Percentiles rank a stretch among this genome's conserved stretches.
These are phyloP conservation scores for Podaxis sp. DNA, from an alignment of 768 basidiomycete genomes.

Conservation along the genomic window DNA sequence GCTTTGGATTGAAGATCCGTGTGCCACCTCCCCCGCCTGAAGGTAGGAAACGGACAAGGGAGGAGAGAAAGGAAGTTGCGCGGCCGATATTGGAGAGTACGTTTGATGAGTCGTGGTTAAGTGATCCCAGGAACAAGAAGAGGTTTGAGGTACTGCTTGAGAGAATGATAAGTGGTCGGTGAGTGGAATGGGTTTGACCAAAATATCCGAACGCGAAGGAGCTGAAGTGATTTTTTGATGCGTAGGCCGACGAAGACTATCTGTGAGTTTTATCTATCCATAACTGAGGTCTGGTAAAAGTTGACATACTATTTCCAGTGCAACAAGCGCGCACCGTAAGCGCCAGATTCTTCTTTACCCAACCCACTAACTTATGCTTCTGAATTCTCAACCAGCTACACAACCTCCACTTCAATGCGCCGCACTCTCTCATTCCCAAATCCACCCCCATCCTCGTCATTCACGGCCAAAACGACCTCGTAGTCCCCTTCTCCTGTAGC, in stretches of 20 bases:
- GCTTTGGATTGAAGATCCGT: constrained; percentile 5
- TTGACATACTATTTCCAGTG: background rate
- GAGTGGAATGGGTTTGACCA: background rate
- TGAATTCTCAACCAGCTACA: background rate
- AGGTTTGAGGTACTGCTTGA: constrained; percentile 15
- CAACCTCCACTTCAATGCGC: background rate
- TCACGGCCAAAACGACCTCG: constrained; percentile 39
- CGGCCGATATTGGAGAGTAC: constrained; percentile 12
- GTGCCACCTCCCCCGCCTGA: constrained; percentile 5
- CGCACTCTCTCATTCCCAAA: constrained; percentile 20
- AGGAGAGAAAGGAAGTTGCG: constrained; percentile 16
- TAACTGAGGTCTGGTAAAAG: background rate
- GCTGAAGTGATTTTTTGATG: background rate
- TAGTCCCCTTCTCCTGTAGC: constrained; percentile 32
- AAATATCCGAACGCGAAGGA: background rate
- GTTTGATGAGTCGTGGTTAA: constrained; percentile 16
- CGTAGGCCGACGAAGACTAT: constrained; percentile 17
- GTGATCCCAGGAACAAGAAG: constrained; percentile 13
- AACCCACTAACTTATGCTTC: no score
- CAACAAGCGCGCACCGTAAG: constrained; percentile 19
- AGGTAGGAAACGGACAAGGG: constrained; percentile 13
- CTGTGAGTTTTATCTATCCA: constrained; percentile 8
- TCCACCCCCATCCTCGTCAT: constrained; percentile 36
- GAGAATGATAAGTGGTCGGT: constrained; percentile 16
- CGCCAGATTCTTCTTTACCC: background rate